These are phyloP conservation scores for Penicillium paxilli DNA, from an alignment of 495 filamentous ascomycete genomes.

Conservation along the genomic window DNA sequence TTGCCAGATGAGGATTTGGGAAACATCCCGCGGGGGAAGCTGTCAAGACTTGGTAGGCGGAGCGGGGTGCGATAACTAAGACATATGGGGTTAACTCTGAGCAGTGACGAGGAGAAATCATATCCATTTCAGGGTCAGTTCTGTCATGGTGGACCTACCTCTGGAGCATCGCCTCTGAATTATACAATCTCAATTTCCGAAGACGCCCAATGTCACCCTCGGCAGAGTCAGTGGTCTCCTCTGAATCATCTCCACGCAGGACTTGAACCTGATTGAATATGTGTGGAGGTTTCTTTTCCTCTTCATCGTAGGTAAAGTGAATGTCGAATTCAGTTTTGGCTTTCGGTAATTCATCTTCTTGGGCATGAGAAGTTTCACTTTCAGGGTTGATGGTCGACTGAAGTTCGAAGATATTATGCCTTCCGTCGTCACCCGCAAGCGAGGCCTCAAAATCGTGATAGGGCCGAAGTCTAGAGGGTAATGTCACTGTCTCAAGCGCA, in stretches of 20 bases:
- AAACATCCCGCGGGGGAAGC: slow-evolving; percentile 72
- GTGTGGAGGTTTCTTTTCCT: slow-evolving; percentile 42
- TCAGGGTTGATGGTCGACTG: slow-evolving; percentile 50
- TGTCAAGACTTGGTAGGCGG: slow-evolving; percentile 76
- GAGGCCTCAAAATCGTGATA: slow-evolving; percentile 64
- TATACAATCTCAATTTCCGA: slow-evolving; percentile 37
- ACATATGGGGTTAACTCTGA: neutral
- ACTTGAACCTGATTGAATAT: slow-evolving; percentile 64
- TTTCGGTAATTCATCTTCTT: slow-evolving; percentile 13
- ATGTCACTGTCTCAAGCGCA: slow-evolving; percentile 75
- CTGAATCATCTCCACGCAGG: slow-evolving; percentile 40
- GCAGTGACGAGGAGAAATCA: slow-evolving; percentile 8
- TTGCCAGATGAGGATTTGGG: slow-evolving; percentile 33
- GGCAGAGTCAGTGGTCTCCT: slow-evolving; percentile 31
- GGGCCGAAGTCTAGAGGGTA: slow-evolving; percentile 71
- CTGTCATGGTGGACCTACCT: slow-evolving; percentile 44
- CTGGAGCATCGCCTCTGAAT: slow-evolving; percentile 54
- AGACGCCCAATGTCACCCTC: slow-evolving; percentile 31
- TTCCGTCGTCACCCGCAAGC: slow-evolving; percentile 70
- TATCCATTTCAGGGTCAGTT: neutral
- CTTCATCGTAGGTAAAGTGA: slow-evolving; percentile 53
- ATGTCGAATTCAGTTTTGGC: slow-evolving; percentile 52
- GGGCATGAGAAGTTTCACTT: neutral
- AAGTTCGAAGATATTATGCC: slow-evolving; percentile 76
- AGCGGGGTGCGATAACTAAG: slow-evolving; percentile 59